Evolutionary conservation across 164 flowering plant species (phyloP).

Genomic region (Hamamelis virginiana): DNA sequence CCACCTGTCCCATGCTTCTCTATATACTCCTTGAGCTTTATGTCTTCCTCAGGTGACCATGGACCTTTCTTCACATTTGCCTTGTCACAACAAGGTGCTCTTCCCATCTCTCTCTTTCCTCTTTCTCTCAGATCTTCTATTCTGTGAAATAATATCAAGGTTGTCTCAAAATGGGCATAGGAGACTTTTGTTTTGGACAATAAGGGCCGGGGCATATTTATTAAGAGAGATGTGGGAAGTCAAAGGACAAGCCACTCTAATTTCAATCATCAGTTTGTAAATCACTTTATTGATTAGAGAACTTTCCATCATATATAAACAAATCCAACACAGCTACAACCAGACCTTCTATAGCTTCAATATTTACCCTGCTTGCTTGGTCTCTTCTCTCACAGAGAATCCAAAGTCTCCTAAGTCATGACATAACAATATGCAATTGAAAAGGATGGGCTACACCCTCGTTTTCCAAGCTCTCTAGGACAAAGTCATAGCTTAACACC

Average conservation of each 20-base stretch:
- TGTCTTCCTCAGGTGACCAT: conserved; percentile 85
- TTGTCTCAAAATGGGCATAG: neutral
- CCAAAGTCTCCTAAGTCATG: conserved; percentile 7
- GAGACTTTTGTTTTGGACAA: neutral
- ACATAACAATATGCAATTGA: conserved; percentile 1
- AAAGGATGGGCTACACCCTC: no score
- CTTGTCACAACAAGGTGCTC: conserved; percentile 86
- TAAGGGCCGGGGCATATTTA: conserved; percentile 16
- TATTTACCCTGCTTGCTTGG: no score
- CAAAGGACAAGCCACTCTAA: conserved; percentile 20
- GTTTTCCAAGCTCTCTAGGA: no score
- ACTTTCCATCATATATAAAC: conserved; percentile 17
- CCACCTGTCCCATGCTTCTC: conserved; percentile 68
- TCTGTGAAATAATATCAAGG: conserved; percentile 3
- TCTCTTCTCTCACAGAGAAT: conserved; percentile 11
- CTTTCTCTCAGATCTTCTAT: neutral
- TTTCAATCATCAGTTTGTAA: conserved; percentile 21
- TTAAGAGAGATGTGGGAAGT: conserved; percentile 21
- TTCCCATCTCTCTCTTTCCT: conserved; percentile 56
- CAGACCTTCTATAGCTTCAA: no score
- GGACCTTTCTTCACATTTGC: conserved; percentile 85
- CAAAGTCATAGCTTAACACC: no score
- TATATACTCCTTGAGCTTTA: conserved; percentile 62
- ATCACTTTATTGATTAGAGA: conserved; percentile 14
- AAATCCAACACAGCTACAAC: neutral